phyloP scores from a whole-genome alignment of 176 grass and related monocot genomes.

The Echinochloa phyllopogon region DNA sequence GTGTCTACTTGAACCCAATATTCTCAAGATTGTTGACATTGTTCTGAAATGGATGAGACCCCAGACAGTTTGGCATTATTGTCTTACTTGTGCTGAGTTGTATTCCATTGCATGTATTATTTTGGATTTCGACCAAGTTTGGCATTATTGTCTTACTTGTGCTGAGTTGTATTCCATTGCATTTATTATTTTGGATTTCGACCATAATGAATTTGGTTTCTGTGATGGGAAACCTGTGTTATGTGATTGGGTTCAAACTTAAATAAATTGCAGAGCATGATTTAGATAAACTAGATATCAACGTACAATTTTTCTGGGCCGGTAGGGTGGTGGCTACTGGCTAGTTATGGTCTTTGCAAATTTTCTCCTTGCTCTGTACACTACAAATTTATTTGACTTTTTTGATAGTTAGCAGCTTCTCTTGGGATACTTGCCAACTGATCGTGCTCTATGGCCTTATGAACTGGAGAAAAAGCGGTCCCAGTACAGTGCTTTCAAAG shows the following conservation, averaged over 20 bases:
- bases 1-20: not conserved
- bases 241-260: not conserved
- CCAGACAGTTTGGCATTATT: not conserved
- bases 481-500: conserved; percentile 82
- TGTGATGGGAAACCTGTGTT: not conserved
- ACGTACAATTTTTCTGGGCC: not conserved
- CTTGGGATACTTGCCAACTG: conserved; percentile 87
- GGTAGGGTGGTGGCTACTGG: not conserved
- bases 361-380: conserved; percentile 29
- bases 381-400: conserved; percentile 80
- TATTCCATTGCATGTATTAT: conserved; percentile 10
- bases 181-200: not conserved
- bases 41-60: not conserved
- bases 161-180: not conserved
- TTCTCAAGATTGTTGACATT: not conserved
- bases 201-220: not conserved
- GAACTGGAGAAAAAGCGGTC: conserved; percentile 92
- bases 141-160: not conserved
- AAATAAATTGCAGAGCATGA: conserved; percentile 10
- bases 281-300: conserved; percentile 22
- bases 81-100: not conserved
- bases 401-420: conserved; percentile 97
- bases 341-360: not conserved
- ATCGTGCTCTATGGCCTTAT: conserved; percentile 77
- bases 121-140: not conserved